Conservation (phyloP, 345 rosid species). For the Syzygium oleosum region DNA sequence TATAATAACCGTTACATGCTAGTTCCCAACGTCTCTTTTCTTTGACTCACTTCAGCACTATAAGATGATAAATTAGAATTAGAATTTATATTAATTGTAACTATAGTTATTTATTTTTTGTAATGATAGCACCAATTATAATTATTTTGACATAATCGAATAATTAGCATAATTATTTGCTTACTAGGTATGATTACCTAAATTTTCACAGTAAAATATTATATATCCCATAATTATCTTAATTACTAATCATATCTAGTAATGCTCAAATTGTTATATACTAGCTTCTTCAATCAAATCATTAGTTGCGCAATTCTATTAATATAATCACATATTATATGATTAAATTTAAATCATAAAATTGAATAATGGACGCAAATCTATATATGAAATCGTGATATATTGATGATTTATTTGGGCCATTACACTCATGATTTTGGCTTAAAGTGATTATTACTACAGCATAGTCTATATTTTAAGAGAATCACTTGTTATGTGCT, state of each 20-base stretch:
- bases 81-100: background rate
- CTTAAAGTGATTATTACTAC: background rate
- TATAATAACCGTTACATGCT: too few species aligned
- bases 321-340: background rate
- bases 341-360: background rate
- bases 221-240: background rate
- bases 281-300: background rate
- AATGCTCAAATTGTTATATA: background rate
- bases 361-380: background rate
- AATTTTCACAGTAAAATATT: background rate
- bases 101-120: background rate
- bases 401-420: background rate
- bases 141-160: background rate
- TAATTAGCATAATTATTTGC: background rate
- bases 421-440: background rate
- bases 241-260: background rate
- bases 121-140: accelerated
- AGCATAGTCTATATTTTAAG: background rate
- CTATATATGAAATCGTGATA: background rate
- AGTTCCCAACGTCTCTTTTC: too few species aligned
- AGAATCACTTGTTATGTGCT: background rate
- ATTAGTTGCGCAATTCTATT: background rate
- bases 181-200: background rate
- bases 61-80: background rate
- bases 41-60: too few species aligned